phyloP scores from a whole-genome alignment of 805 yeast genomes.

The Pichia eremophila region DNA sequence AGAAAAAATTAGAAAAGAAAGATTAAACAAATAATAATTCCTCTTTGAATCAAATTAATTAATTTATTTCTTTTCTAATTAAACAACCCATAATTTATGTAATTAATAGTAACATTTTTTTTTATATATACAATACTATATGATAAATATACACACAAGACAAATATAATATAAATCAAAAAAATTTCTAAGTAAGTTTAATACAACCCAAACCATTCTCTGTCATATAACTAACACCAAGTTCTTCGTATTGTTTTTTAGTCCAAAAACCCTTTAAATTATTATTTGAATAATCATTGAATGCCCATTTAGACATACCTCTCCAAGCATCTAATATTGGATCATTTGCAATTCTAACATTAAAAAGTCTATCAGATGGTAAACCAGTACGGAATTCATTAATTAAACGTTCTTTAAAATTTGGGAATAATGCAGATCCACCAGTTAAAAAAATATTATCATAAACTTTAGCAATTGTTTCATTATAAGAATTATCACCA shows the following conservation, averaged over 20 bases:
- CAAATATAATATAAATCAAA: neutral
- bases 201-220: constrained; percentile 67
- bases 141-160: too few relatives aligned
- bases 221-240: constrained; percentile 81
- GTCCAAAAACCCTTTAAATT: constrained; percentile 33
- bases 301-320: constrained; percentile 83
- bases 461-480: constrained; percentile 30
- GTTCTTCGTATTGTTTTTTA: constrained; percentile 70
- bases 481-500: constrained; percentile 31
- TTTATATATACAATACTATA: neutral
- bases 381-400: constrained; percentile 61
- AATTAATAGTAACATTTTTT: neutral
- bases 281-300: constrained; percentile 31
- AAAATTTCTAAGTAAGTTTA: constrained; percentile 7
- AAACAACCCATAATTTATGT: neutral
- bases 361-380: constrained; percentile 56
- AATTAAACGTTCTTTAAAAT: constrained; percentile 57
- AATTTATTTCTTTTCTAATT: too few relatives aligned
- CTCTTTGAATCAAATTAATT: too few relatives aligned
- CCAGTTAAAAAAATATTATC: constrained; percentile 79
- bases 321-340: constrained; percentile 83
- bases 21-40: neutral
- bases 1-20: constrained; percentile 17
- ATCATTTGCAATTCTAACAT: constrained; percentile 54
- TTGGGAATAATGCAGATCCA: constrained; percentile 61